phyloP scores from a whole-genome alignment of 164 flowering plant species.

The Liriodendron chinense region DNA sequence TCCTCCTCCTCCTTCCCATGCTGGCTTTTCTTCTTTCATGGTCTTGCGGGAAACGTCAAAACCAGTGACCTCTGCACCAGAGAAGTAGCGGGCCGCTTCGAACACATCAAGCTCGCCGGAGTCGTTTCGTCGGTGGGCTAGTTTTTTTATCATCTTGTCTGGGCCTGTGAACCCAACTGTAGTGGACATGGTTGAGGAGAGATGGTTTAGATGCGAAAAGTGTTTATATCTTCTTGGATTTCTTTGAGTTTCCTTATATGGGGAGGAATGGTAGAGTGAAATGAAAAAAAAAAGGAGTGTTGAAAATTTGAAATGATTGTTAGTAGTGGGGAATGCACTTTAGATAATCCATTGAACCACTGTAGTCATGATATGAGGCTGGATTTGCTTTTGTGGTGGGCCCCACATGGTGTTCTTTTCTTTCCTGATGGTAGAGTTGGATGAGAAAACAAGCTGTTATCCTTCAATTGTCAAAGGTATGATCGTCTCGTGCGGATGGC shows the following conservation, averaged over 20 bases:
- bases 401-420: slow-evolving; percentile 23
- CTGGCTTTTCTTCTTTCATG: slow-evolving; percentile 26
- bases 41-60: slow-evolving; percentile 21
- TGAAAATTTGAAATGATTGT: slow-evolving; percentile 40
- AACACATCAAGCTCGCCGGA: slow-evolving; percentile 91
- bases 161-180: slow-evolving; percentile 24
- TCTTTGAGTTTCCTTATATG: not conserved
- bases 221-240: not conserved
- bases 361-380: slow-evolving; percentile 14
- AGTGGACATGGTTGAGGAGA: slow-evolving; percentile 10
- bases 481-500: not conserved
- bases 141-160: slow-evolving; percentile 29
- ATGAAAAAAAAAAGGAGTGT: not conserved
- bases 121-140: slow-evolving; percentile 46
- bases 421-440: slow-evolving; percentile 14
- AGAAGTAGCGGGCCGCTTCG: slow-evolving; percentile 81
- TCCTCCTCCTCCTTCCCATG: slow-evolving; percentile 15
- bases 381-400: slow-evolving; percentile 15
- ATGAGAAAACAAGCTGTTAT: slow-evolving; percentile 1
- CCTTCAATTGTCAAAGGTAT: not conserved
- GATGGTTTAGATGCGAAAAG: not conserved
- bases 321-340: slow-evolving; percentile 33
- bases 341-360: slow-evolving; percentile 19
- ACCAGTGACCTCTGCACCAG: slow-evolving; percentile 32
- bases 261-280: not conserved